These are phyloP conservation scores for Canariomyces notabilis DNA, from an alignment of 2,329 filamentous ascomycete genomes.

Conservation along the genomic window DNA sequence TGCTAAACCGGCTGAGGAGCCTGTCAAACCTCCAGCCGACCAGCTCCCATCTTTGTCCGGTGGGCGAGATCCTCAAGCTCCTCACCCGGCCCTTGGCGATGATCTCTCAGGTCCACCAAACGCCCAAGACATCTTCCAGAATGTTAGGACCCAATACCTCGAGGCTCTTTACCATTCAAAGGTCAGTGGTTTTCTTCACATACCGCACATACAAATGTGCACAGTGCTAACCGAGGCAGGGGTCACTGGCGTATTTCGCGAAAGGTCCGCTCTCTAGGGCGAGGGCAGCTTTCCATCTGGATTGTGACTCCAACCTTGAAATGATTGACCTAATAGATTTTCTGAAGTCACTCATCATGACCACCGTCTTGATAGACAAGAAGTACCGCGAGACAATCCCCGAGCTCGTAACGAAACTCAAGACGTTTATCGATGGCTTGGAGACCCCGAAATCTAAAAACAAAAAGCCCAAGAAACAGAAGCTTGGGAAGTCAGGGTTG, in stretches of 20 bases:
- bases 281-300: conserved; percentile 62
- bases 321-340: conserved; percentile 63
- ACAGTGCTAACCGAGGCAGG: conserved; percentile 45
- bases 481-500: conserved; percentile 62
- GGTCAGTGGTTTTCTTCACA: conserved; percentile 38
- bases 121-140: conserved; percentile 51
- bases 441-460: conserved; percentile 45
- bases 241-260: conserved; percentile 75
- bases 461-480: conserved; percentile 58
- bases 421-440: conserved; percentile 51
- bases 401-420: conserved; percentile 53
- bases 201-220: neutral
- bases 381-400: conserved; percentile 72
- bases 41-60: neutral
- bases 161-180: conserved; percentile 59
- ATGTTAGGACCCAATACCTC: conserved; percentile 54
- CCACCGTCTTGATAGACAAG: conserved; percentile 65
- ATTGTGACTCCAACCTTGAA: conserved; percentile 55
- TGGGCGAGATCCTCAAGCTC: neutral
- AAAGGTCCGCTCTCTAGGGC: conserved; percentile 76
- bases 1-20: neutral
- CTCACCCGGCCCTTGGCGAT: conserved; percentile 13
- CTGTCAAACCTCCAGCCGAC: neutral
- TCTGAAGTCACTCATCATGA: conserved; percentile 63
- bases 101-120: conserved; percentile 35